A percentile compares a stretch with the other conserved stretches of the same genome.
Conservation (phyloP, 2,329 filamentous ascomycete genomes). For the Sclerotinia subarctica region DNA sequence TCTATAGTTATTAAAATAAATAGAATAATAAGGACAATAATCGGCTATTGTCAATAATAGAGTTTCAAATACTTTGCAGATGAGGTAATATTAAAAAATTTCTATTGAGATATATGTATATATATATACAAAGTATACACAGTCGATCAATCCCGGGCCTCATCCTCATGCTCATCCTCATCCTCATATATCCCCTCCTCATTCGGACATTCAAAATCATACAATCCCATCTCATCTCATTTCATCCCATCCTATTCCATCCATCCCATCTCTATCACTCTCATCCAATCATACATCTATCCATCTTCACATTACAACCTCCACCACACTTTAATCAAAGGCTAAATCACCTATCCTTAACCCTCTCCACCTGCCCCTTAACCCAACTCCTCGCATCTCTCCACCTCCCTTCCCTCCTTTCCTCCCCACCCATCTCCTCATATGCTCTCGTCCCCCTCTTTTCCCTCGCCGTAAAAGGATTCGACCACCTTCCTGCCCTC, state of each 20-base stretch:
- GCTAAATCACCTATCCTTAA: neutral
- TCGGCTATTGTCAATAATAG: no score
- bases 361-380: neutral
- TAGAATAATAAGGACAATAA: no score
- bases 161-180: neutral
- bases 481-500: neutral
- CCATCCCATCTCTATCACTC: neutral
- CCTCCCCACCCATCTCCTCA: neutral
- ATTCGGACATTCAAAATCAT: neutral
- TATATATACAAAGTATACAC: no score
- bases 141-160: no score
- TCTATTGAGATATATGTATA: no score
- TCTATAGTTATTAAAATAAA: no score
- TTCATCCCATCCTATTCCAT: neutral
- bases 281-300: neutral
- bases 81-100: no score
- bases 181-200: neutral
- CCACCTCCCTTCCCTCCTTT: slow-evolving; percentile 4
- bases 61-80: no score
- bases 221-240: neutral
- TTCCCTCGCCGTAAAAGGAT: slow-evolving; percentile 1
- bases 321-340: neutral
- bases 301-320: neutral
- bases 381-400: slow-evolving; percentile 11
- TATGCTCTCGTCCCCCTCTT: slow-evolving; percentile 3